A percentile compares a stretch with the other conserved stretches of the same genome.
Conservation (phyloP, 345 rosid species). For the Populus euphratica region DNA sequence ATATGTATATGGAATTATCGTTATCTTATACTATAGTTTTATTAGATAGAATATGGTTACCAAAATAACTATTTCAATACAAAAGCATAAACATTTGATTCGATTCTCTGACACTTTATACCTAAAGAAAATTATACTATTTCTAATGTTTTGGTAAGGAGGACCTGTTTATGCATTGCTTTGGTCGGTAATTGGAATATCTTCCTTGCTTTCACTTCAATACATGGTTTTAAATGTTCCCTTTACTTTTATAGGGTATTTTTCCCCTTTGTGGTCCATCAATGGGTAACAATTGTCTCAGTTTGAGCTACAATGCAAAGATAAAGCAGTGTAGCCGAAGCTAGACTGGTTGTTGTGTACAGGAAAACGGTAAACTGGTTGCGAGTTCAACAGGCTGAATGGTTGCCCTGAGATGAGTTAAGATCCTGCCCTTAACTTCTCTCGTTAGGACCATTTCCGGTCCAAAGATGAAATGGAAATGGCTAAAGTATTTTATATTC, state of each 20-base stretch:
- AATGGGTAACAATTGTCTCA: background rate
- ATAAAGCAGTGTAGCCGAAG: background rate
- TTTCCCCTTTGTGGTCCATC: background rate
- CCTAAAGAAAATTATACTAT: background rate
- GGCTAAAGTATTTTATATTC: background rate
- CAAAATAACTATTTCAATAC: too few species aligned
- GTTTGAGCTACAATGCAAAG: background rate
- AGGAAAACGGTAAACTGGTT: background rate
- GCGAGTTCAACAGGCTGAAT: conserved; percentile 7
- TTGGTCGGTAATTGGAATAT: background rate
- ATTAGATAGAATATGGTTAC: too few species aligned
- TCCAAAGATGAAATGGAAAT: background rate
- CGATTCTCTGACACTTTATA: background rate
- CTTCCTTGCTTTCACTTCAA: conserved; percentile 17
- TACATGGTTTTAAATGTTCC: background rate
- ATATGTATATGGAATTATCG: too few species aligned
- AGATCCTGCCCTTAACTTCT: background rate
- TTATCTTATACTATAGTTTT: too few species aligned
- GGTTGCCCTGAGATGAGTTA: conserved; percentile 11
- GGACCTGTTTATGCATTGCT: background rate
- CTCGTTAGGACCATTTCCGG: background rate
- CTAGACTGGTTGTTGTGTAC: background rate
- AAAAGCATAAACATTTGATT: too few species aligned
- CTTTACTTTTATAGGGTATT: background rate
- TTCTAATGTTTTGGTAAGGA: background rate